Evolutionary conservation across 2,329 filamentous ascomycete genomes (phyloP), one percentile per base, ranked within the genome.

Genomic region (Botrytis fabae): DNA sequence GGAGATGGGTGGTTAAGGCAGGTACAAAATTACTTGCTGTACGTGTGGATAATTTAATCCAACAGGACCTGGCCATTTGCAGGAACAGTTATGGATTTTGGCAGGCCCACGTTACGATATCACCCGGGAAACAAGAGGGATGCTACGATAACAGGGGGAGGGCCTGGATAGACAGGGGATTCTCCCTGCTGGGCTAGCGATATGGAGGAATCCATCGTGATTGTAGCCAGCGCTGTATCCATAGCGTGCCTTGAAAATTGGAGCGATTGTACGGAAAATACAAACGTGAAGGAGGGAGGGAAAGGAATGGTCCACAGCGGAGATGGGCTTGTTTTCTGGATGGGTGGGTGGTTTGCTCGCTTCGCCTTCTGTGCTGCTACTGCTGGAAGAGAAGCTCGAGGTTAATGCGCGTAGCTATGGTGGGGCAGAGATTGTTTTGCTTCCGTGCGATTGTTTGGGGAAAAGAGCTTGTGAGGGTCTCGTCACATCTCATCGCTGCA

Each of bases 201-300:
- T 42, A 57, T 57, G 35, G 48, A 54, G 64, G 46, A 28, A 22
- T 38, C 18, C n/a, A n/a, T 63, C 25, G 46, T 28, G 51, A n/a
- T 48, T 48, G 65, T 51, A 38, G 44, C 32, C 28, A 35, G 4
- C 6, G 5, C 12, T 42, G 48, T 68, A 40, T 40, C 64, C 46
- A 54, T n/a, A n/a, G 46, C 35, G 65, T 68, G n/a, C 65, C 65
- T 68, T 57, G 35, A 68, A 68, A 57, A 68, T 32, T 57, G 65
- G 65, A 57, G 65, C 48, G 2, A 25, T n/a, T 32, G 25, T 20
- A 57, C 18, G 35, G 18, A 57, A 57, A 40, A 42, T 40, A 32
- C 40, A 7, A 42, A 18, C 25, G n/a, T 35, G 35, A 28, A 42
- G 38, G 16, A 32, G 42, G 62, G 12, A 57, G 42, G 62, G 12